Base-by-base conservation (phyloP, 1,284 basidiomycete species). In the Ceratobasidium sp. region DNA sequence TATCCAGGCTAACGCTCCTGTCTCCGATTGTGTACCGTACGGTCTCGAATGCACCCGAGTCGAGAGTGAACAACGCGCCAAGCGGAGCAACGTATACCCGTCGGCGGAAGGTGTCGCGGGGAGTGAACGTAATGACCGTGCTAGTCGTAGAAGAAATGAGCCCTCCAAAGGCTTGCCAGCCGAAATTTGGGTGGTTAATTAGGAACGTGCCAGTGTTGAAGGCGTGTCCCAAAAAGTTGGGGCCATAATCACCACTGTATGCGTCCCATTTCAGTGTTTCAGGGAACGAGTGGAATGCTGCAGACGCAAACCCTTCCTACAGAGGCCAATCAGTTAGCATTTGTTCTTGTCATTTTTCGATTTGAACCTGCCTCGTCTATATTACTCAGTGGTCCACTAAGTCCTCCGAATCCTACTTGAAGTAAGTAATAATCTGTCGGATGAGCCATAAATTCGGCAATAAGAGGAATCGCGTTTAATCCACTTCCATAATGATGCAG, bases 81-180 rank as follows among this genome's bases (percentile, higher is more conserved):
- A 86, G 76, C 0, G 84, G 80, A 3, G 84, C 84, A 60, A 86
- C 77, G 75, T 83, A 86, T 5, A 87, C 80, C 31, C 84, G 78
- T 55, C 84, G 79, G 25, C 85, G 79, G 47, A 84, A 76, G 25
- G 85, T 79, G 75, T 87, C 85, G 65, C 78, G 79, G 17, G 82
- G 75, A 69, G 82, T 77, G 8, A 86, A 83, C 56, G 78, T 73
- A 13, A 85, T 79, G 0, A 79, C 79, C 0, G 81, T 78, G 27
- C 78, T 78, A 13, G 78, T 80, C 15, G 50, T 34, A 22, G 80
- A 77, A 22, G 79, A 73, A 27, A 86, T 78, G 49, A 79, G 82
- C 8, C 85, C 85, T 45, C 85, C 85, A 72, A 86, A 85, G 3
- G 84, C 84, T 75, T 86, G 85, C 85, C 85, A 86, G n/a, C 85